phyloP scores from a whole-genome alignment of 169 alveolate species.

The Hepatocystis sp. region DNA sequence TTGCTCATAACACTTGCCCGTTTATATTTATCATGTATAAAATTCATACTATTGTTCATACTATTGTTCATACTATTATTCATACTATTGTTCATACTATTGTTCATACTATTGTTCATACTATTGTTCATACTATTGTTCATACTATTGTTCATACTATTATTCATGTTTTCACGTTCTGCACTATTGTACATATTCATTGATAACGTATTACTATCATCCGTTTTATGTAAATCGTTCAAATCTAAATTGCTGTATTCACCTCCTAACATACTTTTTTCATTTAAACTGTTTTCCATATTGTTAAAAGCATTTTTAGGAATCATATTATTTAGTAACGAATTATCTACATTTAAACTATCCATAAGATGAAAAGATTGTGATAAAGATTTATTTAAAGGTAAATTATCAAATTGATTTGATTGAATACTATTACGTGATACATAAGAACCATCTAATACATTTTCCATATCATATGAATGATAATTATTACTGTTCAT shows the following conservation, averaged over 20 bases:
- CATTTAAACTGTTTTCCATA: constrained; percentile 38
- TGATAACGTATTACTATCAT: neutral
- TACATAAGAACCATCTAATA: constrained; percentile 45
- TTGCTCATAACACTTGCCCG: no score
- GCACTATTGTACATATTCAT: constrained; percentile 13
- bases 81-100: no score
- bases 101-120: no score
- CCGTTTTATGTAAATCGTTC: constrained; percentile 31
- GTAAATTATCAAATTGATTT: constrained; percentile 39
- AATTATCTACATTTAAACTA: constrained; percentile 39
- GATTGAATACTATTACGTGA: constrained; percentile 62
- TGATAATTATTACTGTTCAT: neutral
- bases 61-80: no score
- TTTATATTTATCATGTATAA: no score
- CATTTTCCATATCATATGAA: constrained; percentile 42
- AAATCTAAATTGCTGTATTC: constrained; percentile 43
- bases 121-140: neutral
- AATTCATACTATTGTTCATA: no score
- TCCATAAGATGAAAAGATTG: constrained; percentile 67
- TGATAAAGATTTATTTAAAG: constrained; percentile 35
- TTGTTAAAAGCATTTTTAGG: constrained; percentile 70
- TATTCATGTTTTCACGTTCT: neutral
- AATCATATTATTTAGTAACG: constrained; percentile 66
- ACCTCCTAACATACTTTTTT: constrained; percentile 27
- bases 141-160: neutral